Base-by-base conservation (phyloP, 1,284 basidiomycete species). In the Moesziomyces parantarcticus region DNA sequence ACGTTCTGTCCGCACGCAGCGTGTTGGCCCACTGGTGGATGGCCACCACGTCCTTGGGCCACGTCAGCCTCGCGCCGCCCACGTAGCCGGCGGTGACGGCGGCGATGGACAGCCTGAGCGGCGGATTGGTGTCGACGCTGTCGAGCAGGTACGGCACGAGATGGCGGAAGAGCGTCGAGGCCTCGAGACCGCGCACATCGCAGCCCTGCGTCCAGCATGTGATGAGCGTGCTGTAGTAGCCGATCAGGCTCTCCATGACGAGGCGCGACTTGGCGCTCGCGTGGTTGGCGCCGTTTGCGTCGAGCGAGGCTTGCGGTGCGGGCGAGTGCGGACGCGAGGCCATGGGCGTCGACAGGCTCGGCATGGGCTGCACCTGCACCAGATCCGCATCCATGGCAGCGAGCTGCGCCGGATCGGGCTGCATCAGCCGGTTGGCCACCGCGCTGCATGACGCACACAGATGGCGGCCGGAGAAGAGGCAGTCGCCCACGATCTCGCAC, bases 171-270 rank as follows among this genome's bases (percentile, higher is more conserved):
- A 70, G 48, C 14, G 52, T 52, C 25, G 67, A 70, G 3, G 52
- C 50, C 43, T 70, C 61, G 23, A 70, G 54, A 5, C 67, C 67
- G n/a, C 61, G 57, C 9, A 63, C 67, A 29, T 70, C 61, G 36
- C 67, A 70, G 6, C 67, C 67, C 20, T 64, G 61, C 13, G 58
- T 53, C 67, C 67, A 70, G 45, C 67, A 70, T 0, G 61, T 64
- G 61, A 70, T 70, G 45, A 70, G 61, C 21, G 67, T 70, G 48
- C 57, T 58, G 46, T 70, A 70, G 50, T 70, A 70, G 7, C 67
- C 67, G 20, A 70, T 70, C 6, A 70, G 58, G 23, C 61, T 64
- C 45, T 70, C 67, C 61, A 70, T 57, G 23, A 70, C 61, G 29
- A 64, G 34, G 1, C 49, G 45, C 10, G 61, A 60, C 34, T 64